A percentile compares a stretch with the other conserved stretches of the same genome.
Conservation (phyloP, 495 filamentous ascomycete genomes). For the Durotheca rogersii region DNA sequence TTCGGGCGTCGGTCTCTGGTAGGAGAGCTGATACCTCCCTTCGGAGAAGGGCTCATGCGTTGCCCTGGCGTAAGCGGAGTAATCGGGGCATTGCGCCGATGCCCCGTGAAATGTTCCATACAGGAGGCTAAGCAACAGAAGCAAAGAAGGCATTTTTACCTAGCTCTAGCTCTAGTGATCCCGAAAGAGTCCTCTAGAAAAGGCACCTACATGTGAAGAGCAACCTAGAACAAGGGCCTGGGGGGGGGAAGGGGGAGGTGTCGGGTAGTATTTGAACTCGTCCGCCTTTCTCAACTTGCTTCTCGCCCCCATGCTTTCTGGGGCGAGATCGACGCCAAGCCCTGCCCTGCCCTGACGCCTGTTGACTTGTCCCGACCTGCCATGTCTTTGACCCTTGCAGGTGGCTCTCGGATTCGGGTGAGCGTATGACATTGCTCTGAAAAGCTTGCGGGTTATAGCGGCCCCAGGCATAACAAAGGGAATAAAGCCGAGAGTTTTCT, state of each 20-base stretch:
- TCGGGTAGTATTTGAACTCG: slow-evolving; percentile 29
- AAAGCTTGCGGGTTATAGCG: slow-evolving; percentile 9
- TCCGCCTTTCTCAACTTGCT: slow-evolving; percentile 11
- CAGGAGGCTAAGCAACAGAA: slow-evolving; percentile 22
- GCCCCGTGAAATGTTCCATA: slow-evolving; percentile 11
- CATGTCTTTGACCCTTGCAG: slow-evolving; percentile 29
- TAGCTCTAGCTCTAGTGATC: slow-evolving; percentile 2
- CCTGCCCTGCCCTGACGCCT: slow-evolving; percentile 14
- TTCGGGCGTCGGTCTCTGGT: slow-evolving; percentile 52
- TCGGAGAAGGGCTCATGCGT: slow-evolving; percentile 47
- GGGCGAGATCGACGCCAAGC: slow-evolving; percentile 20
- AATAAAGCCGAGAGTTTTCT: slow-evolving; percentile 28
- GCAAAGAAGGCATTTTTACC: slow-evolving; percentile 22
- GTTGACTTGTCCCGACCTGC: slow-evolving; percentile 13
- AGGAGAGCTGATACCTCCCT: slow-evolving; percentile 52
- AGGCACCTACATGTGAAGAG: slow-evolving; percentile 4
- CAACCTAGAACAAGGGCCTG: slow-evolving; percentile 6
- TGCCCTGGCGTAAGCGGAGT: slow-evolving; percentile 48
- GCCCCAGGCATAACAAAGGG: slow-evolving; percentile 11
- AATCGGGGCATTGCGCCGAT: slow-evolving; percentile 54
- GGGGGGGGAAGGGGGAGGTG: slow-evolving; percentile 14
- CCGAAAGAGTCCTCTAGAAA: slow-evolving; percentile 10
- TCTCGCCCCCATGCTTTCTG: slow-evolving; percentile 12
- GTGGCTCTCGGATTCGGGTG: slow-evolving; percentile 7
- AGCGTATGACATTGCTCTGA: slow-evolving; percentile 31